Evolutionary conservation across 129 eudicot genomes (phyloP).

Genomic region (Flaveria trinervia): DNA sequence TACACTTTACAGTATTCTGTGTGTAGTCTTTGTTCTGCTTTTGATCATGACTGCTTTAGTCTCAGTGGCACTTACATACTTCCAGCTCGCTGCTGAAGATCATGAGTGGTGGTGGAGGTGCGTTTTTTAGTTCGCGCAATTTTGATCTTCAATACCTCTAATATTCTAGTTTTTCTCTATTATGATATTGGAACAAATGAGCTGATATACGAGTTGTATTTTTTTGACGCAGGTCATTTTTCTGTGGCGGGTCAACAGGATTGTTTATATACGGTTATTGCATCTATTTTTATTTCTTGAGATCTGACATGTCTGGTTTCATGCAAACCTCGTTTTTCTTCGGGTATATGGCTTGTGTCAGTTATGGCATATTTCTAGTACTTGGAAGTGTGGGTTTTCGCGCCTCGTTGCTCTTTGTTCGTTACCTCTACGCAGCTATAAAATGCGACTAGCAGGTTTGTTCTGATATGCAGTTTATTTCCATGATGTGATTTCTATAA

Average conservation of each 20-base stretch:
- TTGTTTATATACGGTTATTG: slow-evolving; percentile 42
- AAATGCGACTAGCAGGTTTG: slow-evolving; percentile 37
- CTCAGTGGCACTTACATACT: slow-evolving; percentile 61
- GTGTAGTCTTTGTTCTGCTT: slow-evolving; percentile 54
- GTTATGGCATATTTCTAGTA: slow-evolving; percentile 38
- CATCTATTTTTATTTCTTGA: slow-evolving; percentile 26
- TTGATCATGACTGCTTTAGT: slow-evolving; percentile 57
- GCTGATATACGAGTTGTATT: slow-evolving; percentile 19
- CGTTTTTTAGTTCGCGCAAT: not conserved
- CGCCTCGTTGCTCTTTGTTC: slow-evolving; percentile 44
- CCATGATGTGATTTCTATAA: not conserved
- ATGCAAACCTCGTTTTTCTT: slow-evolving; percentile 43
- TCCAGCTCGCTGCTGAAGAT: slow-evolving; percentile 75
- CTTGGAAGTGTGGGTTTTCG: slow-evolving; percentile 46
- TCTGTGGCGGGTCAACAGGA: slow-evolving; percentile 45
- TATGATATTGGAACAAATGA: not conserved
- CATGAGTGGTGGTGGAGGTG: slow-evolving; percentile 78
- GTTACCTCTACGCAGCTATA: slow-evolving; percentile 38
- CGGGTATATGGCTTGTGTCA: slow-evolving; percentile 41
- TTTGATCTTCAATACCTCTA: not conserved
- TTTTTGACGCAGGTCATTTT: slow-evolving; percentile 37
- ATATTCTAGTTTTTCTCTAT: not conserved
- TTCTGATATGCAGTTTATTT: not conserved
- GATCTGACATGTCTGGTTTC: slow-evolving; percentile 38
- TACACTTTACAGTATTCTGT: slow-evolving; percentile 47